Evolutionary conservation across 2,329 filamentous ascomycete genomes (phyloP).

Genomic region (Colletotrichum chrysophilum): DNA sequence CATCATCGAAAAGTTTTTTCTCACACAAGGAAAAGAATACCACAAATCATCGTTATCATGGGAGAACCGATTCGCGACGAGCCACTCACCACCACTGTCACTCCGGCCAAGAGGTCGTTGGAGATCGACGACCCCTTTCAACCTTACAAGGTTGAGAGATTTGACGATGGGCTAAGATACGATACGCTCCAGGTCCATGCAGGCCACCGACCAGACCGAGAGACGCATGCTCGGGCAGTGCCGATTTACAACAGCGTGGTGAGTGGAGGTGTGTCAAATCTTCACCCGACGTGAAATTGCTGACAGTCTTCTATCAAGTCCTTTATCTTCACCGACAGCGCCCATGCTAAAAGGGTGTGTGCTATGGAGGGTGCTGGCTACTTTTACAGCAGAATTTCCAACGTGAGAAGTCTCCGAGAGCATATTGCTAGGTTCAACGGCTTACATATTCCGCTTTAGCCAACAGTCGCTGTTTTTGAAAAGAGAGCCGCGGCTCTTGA

Average conservation of each 20-base stretch:
- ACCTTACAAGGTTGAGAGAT: not conserved
- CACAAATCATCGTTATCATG: not conserved
- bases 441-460: conserved; percentile 34
- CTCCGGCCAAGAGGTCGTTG: not conserved
- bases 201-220: not conserved
- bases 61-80: not conserved
- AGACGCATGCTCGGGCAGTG: not conserved
- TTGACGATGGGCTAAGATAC: not conserved
- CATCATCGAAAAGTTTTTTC: not conserved
- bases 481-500: conserved; percentile 93
- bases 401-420: conserved; percentile 58
- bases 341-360: conserved; percentile 91
- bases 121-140: not conserved
- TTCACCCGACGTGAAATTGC: not conserved
- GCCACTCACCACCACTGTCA: not conserved
- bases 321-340: conserved; percentile 92
- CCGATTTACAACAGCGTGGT: not conserved
- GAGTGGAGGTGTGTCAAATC: not conserved
- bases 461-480: conserved; percentile 93
- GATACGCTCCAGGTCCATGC: not conserved
- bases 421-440: not conserved
- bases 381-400: conserved; percentile 97
- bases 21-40: not conserved
- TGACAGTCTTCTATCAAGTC: conserved; percentile 56
- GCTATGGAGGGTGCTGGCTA: conserved; percentile 96